Percentiles rank a stretch among this genome's conserved stretches.
Conservation (phyloP, 192 early-diverging fungal genomes). For the Kappamyces sp. region DNA sequence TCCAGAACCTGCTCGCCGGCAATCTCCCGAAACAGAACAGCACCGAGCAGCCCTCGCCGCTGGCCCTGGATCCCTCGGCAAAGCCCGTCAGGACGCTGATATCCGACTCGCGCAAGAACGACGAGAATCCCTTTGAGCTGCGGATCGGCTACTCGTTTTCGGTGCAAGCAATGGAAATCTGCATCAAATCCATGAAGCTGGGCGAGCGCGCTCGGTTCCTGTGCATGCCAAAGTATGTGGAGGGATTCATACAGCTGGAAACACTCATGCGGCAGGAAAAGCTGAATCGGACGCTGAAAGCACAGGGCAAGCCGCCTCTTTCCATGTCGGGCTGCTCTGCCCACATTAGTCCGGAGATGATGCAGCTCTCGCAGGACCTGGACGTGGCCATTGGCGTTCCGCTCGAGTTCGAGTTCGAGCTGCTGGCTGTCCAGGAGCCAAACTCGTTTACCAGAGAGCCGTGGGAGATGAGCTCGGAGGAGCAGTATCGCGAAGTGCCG, state of each 20-base stretch:
- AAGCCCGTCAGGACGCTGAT: conserved; percentile 32
- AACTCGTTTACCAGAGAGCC: conserved; percentile 32
- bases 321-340: conserved; percentile 39
- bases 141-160: conserved; percentile 46
- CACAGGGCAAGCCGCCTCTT: conserved; percentile 32
- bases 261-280: conserved; percentile 40
- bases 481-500: conserved; percentile 41
- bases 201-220: conserved; percentile 43
- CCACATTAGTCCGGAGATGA: conserved; percentile 19
- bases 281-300: conserved; percentile 24
- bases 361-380: conserved; percentile 29
- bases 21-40: neutral
- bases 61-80: conserved; percentile 3
- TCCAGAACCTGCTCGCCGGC: conserved; percentile 7
- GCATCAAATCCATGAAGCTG: conserved; percentile 40
- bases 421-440: conserved; percentile 38
- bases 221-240: conserved; percentile 37
- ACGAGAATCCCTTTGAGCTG: conserved; percentile 40
- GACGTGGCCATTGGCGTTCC: conserved; percentile 26
- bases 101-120: conserved; percentile 28
- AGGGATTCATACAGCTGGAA: conserved; percentile 47
- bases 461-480: conserved; percentile 46
- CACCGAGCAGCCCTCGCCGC: neutral
- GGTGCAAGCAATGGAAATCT: conserved; percentile 38
- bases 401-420: conserved; percentile 47